Percentiles rank a stretch among this genome's conserved stretches.
Conservation (phyloP, 345 rosid species). For the Melaleuca alternifolia region DNA sequence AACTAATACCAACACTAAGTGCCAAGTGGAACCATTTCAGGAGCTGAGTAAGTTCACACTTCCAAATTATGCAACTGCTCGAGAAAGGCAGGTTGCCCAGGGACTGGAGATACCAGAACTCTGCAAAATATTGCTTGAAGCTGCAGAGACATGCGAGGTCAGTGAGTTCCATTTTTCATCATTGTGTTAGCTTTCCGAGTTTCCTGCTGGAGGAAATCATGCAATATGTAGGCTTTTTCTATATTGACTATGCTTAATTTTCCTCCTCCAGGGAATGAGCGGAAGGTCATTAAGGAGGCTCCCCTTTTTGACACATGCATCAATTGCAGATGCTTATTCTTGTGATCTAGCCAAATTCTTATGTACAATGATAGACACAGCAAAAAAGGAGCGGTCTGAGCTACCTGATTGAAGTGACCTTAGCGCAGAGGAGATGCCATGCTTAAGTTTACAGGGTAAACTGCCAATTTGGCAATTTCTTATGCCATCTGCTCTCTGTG, state of each 20-base stretch:
- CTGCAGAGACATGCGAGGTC: conserved; percentile 86
- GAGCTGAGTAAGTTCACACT: conserved; percentile 31
- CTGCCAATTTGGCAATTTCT: not conserved
- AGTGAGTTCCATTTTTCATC: not conserved
- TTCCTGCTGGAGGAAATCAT: not conserved
- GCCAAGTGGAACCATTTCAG: conserved; percentile 13
- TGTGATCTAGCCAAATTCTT: conserved; percentile 58
- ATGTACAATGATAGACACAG: conserved; percentile 61
- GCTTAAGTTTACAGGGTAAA: not conserved
- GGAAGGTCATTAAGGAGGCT: conserved; percentile 90
- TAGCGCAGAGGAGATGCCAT: not conserved
- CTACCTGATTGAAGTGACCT: conserved; percentile 32
- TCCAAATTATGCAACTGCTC: conserved; percentile 56
- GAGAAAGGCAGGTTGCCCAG: conserved; percentile 32
- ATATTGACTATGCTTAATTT: not conserved
- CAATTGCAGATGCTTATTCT: conserved; percentile 49
- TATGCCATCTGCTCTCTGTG: not conserved
- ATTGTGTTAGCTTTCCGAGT: not conserved
- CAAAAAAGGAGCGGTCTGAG: conserved; percentile 58
- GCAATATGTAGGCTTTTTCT: not conserved
- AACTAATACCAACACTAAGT: not conserved
- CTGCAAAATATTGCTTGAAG: conserved; percentile 57
- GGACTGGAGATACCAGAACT: conserved; percentile 26
- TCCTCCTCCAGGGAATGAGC: conserved; percentile 61
- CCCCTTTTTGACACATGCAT: conserved; percentile 79